phyloP scores from a whole-genome alignment of 108 stramenopile species.

The Cyclotella atomus region DNA sequence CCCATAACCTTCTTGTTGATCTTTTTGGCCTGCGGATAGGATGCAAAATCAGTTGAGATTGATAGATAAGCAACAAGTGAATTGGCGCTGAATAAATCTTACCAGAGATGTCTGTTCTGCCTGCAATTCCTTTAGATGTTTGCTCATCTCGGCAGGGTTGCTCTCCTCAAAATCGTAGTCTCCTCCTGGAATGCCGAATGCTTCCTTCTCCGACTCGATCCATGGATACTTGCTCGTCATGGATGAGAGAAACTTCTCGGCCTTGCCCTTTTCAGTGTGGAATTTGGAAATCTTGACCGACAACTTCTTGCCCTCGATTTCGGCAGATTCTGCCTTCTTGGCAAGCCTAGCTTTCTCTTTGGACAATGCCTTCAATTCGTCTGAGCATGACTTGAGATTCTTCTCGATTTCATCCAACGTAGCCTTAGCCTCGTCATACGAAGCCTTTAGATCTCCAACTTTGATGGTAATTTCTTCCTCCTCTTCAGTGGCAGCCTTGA shows the following conservation, averaged over 20 bases:
- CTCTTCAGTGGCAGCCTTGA: constrained; percentile 67
- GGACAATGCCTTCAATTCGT: constrained; percentile 70
- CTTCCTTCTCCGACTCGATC: constrained; percentile 93
- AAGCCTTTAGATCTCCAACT: constrained; percentile 82
- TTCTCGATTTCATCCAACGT: constrained; percentile 72
- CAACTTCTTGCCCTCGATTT: constrained; percentile 91
- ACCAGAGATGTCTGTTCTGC: constrained; percentile 82
- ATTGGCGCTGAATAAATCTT: constrained; percentile 29
- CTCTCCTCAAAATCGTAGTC: constrained; percentile 94
- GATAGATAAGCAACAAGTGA: background rate
- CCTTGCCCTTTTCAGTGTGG: constrained; percentile 73
- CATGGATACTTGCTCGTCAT: constrained; percentile 89
- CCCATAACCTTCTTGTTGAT: constrained; percentile 99
- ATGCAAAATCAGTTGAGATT: background rate
- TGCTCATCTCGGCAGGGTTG: constrained; percentile 70
- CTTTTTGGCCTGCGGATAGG: constrained; percentile 76
- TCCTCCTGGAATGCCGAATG: constrained; percentile 93
- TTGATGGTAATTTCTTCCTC: constrained; percentile 70
- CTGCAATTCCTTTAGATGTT: constrained; percentile 74
- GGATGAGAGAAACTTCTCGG: constrained; percentile 69
- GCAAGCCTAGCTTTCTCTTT: constrained; percentile 56
- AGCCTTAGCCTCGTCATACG: constrained; percentile 77
- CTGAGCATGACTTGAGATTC: constrained; percentile 71
- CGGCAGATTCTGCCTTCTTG: constrained; percentile 73
- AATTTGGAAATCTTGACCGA: constrained; percentile 67